phyloP scores from a whole-genome alignment of 768 basidiomycete species.

The Boletus huronensis region DNA sequence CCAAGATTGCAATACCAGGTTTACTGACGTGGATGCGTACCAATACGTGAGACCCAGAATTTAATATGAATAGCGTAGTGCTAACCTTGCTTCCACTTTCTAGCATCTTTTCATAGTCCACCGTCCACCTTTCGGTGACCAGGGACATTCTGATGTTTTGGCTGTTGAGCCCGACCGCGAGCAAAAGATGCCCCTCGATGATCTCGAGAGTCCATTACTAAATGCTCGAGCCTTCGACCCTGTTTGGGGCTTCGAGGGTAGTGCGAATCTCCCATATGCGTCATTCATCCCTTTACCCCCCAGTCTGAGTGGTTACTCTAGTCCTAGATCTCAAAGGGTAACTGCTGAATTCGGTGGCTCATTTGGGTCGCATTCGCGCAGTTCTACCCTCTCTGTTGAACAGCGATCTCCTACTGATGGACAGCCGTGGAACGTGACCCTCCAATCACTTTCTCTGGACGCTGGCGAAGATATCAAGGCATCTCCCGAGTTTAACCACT shows the following conservation, averaged over 20 bases:
- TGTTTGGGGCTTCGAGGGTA: conserved; percentile 23
- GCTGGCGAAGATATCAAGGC: conserved; percentile 4
- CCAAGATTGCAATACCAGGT: conserved; percentile 39
- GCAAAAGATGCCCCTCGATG: not conserved
- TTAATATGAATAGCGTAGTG: not conserved
- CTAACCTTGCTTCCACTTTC: not conserved
- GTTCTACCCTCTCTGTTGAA: conserved; percentile 29
- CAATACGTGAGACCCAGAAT: conserved; percentile 31
- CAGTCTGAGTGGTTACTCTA: conserved; percentile 30
- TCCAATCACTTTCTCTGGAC: conserved; percentile 11
- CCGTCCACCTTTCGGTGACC: conserved; percentile 18
- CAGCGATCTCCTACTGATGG: conserved; percentile 24
- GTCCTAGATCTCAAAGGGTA: conserved; percentile 27
- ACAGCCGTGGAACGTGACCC: conserved; percentile 9
- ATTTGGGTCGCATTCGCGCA: conserved; percentile 25
- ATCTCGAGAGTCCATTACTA: conserved; percentile 6
- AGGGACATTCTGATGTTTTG: not conserved
- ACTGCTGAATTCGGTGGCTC: conserved; percentile 15
- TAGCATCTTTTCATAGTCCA: conserved; percentile 31
- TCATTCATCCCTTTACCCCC: conserved; percentile 32
- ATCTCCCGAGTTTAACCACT: conserved; percentile 24
- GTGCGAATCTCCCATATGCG: conserved; percentile 20
- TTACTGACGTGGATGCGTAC: conserved; percentile 36
- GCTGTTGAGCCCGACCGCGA: not conserved
- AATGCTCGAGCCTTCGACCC: conserved; percentile 18